Evolutionary conservation across 169 alveolate genomes (phyloP).

Genomic region (Plasmodium vinckei): DNA sequence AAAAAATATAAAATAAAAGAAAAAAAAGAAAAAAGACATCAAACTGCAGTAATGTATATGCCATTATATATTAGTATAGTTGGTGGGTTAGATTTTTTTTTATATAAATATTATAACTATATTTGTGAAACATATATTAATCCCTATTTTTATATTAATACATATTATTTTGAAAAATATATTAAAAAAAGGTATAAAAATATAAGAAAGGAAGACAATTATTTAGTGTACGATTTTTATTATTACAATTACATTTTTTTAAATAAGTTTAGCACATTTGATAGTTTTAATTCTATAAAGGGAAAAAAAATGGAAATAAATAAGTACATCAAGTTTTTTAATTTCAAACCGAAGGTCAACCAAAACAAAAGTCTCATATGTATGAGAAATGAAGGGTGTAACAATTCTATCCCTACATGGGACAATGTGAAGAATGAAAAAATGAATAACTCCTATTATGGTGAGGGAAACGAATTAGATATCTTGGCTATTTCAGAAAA

Average conservation of each 20-base stretch:
- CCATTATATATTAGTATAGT: constrained; percentile 64
- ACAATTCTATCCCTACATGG: background rate
- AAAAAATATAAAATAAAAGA: constrained; percentile 17
- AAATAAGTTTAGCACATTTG: constrained; percentile 25
- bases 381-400: background rate
- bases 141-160: constrained; percentile 53
- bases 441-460: background rate
- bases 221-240: constrained; percentile 34
- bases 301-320: constrained; percentile 1
- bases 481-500: background rate
- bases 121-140: constrained; percentile 58
- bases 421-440: background rate
- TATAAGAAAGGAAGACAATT: background rate
- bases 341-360: background rate
- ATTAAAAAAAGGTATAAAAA: constrained; percentile 17
- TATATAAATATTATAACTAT: constrained; percentile 53
- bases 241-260: constrained; percentile 45
- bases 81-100: constrained; percentile 47
- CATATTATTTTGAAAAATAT: constrained; percentile 56
- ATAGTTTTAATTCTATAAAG: constrained; percentile 12
- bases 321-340: constrained; percentile 40
- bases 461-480: background rate
- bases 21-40: background rate
- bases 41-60: constrained; percentile 12
- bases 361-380: background rate